Base-by-base conservation (phyloP, 1,284 basidiomycete genomes). In the Ustilago bromivora region DNA sequence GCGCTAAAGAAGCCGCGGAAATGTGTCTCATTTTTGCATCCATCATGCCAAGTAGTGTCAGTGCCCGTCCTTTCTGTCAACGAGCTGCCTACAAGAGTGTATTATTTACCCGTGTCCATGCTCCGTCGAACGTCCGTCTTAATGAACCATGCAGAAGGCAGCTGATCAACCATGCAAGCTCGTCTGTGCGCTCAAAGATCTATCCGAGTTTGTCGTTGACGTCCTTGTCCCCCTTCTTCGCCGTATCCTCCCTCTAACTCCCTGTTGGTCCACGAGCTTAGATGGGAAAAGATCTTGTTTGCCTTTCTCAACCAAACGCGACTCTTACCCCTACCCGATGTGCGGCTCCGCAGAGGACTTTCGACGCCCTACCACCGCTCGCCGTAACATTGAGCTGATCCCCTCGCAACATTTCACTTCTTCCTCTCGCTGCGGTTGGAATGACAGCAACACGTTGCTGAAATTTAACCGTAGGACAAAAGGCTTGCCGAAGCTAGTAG, bases 1-100 rank as follows among this genome's bases (percentile, higher is more conserved):
- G 49, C 31, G 19, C 49, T 51, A 32, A 51, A 51, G 32, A 51
- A 32, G 23, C 49, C 49, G 49, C 49, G 49, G 49, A 51, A 51
- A 15, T 11, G 10, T 51, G 49, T 51, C 49, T 51, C 49, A 51
- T 28, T 51, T 31, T 32, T 12, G 49, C 49, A 51, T 51, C 23
- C n/a, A 19, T n/a, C 46, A 23, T 49, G 19, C 1, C 12, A 23
- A 12, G 32, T 13, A 51, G 32, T 40, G 15, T 31, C n/a, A 51
- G n/a, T 51, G 49, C 49, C 15, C 23, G 23, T 23, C 23, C 23
- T 23, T 23, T 23, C 13, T 46, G 41, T 15, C 17, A 15, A 15
- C 13, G 23, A 32, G 49, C 23, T 51, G 28, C 23, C 23, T 23
- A 23, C 3, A 23, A 23, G 23, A 23, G 23, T 2, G 23, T 2